Evolutionary conservation across 495 filamentous ascomycete species (phyloP).

Genomic region (Platismatia glauca): DNA sequence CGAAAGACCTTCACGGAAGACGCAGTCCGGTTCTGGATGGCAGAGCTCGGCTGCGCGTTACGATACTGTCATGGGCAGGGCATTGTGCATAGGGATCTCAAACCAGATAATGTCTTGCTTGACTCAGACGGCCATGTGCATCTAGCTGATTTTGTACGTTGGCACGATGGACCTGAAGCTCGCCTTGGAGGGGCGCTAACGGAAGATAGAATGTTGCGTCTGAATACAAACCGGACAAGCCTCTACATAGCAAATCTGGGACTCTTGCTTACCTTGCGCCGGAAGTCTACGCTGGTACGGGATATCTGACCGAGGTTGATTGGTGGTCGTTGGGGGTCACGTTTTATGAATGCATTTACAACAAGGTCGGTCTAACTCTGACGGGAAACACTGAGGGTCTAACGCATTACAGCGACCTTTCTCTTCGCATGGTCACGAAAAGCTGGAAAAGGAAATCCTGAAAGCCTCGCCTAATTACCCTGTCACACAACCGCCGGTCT

Average conservation of each 20-base stretch:
- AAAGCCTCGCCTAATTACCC: constrained; percentile 79
- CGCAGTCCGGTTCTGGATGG: constrained; percentile 92
- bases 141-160: constrained; percentile 89
- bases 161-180: background rate
- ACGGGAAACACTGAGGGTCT: constrained; percentile 19
- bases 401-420: constrained; percentile 64
- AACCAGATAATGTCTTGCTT: constrained; percentile 92
- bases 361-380: constrained; percentile 56
- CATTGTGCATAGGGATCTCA: constrained; percentile 93
- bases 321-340: constrained; percentile 98
- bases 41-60: constrained; percentile 86
- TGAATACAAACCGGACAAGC: constrained; percentile 74
- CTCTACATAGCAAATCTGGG: constrained; percentile 88
- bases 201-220: constrained; percentile 80
- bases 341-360: constrained; percentile 99
- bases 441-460: constrained; percentile 69
- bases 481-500: constrained; percentile 80
- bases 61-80: constrained; percentile 84
- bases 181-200: constrained; percentile 13
- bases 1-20: constrained; percentile 97
- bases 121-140: constrained; percentile 95
- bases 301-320: constrained; percentile 81
- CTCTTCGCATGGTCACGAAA: constrained; percentile 74
- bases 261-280: constrained; percentile 93
- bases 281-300: constrained; percentile 83